Evolutionary conservation across 1,139 yeast species (phyloP), one percentile per base, ranked within the genome.

Genomic region (Pichia sp.): DNA sequence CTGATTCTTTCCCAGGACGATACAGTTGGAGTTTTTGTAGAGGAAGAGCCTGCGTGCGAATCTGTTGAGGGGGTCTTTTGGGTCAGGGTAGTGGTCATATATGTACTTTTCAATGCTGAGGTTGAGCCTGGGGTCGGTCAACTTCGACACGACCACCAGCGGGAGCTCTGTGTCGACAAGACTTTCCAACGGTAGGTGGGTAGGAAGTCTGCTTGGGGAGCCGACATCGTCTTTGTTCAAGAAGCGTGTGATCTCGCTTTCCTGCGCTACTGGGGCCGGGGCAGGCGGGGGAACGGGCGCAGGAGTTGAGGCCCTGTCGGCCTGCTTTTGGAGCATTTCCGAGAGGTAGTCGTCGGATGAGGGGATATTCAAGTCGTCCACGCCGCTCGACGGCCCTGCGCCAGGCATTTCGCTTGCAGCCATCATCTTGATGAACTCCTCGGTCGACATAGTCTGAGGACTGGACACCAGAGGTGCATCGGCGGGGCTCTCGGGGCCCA

Each of bases 1-100:
- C 68, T 95, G 99, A 67, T 93, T 93, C 66, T 95, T 89, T 0
- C 99, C 99, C n/a, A 93, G 75, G 1, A 95, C 96, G 36, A 92
- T 92, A 69, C 97, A 89, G 0, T 95, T 90, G 1, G 81, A 71
- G 67, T 95, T 93, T 40, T 79, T 76, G 65, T 93, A 95, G 57
- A 93, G 77, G 60, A 91, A 68, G 34, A 93, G 72, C 57, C 95
- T 71, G 58, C 80, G 79, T 51, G 73, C 53, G 31, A 58, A 57
- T 46, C 51, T 51, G 40, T 61, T 50, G 4, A 60, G 61, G 14
- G 61, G 56, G 24, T 56, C 44, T 27, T 36, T 57, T 5, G 62
- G 63, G n/a, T 73, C 58, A 0, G 93, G 92, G 72, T 87, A 83
- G 33, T 77, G 68, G 52, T 77, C 77, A 69, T 88, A 93, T 1